These are phyloP conservation scores for Pyrenophora graminea DNA, from an alignment of 2,329 filamentous ascomycete species.

Conservation along the genomic window DNA sequence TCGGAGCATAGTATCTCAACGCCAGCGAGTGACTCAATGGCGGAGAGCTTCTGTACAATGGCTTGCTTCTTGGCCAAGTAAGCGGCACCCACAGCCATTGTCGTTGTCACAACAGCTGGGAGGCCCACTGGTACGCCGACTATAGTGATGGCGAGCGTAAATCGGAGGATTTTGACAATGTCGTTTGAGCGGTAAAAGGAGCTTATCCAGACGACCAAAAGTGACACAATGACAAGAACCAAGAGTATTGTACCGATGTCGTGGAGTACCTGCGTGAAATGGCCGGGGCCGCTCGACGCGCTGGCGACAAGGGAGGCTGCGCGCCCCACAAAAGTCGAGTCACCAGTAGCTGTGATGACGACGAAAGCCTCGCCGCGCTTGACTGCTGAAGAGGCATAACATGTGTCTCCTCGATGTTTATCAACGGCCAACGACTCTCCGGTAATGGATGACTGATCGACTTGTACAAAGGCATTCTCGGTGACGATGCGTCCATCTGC, in stretches of 20 bases:
- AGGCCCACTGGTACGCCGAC: conserved; percentile 93
- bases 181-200: conserved; percentile 85
- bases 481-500: conserved; percentile 86
- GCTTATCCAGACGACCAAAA: conserved; percentile 81
- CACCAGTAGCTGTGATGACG: conserved; percentile 81
- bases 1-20: conserved; percentile 94
- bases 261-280: conserved; percentile 91
- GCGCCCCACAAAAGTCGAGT: conserved; percentile 88
- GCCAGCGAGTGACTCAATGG: conserved; percentile 89
- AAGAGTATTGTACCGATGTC: conserved; percentile 81
- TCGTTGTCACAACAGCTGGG: conserved; percentile 89
- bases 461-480: conserved; percentile 81
- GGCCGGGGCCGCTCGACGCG: conserved; percentile 73
- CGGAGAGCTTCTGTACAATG: conserved; percentile 89
- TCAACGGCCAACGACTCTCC: conserved; percentile 91
- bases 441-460: conserved; percentile 90
- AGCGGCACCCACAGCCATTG: conserved; percentile 90
- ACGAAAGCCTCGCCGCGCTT: conserved; percentile 89
- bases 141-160: conserved; percentile 87
- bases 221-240: conserved; percentile 77
- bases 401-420: conserved; percentile 80
- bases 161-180: conserved; percentile 79
- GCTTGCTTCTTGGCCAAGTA: conserved; percentile 92
- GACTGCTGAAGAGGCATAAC: conserved; percentile 84
- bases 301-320: conserved; percentile 83